phyloP scores from a whole-genome alignment of 139 green algal genomes.

The Chlamydomonas incerta region DNA sequence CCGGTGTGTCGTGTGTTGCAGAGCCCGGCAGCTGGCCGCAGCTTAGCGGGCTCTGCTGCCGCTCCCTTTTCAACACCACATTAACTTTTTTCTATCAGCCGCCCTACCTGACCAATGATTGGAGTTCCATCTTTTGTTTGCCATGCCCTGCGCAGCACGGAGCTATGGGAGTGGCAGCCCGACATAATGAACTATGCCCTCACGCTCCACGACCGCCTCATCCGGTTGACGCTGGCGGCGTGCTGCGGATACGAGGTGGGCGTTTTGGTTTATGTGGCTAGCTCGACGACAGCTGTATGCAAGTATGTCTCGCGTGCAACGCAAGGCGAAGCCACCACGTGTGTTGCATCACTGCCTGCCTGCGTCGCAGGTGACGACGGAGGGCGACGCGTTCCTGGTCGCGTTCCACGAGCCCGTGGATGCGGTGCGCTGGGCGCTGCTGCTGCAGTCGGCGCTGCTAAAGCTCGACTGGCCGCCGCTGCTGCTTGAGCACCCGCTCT shows the following conservation, averaged over 20 bases:
- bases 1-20: no score
- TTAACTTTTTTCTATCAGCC: no score
- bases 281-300: no score
- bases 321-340: not conserved
- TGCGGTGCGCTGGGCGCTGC: slow-evolving; percentile 16
- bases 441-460: slow-evolving; percentile 40
- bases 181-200: slow-evolving; percentile 30
- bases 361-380: not conserved
- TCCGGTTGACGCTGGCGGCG: slow-evolving; percentile 18
- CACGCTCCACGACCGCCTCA: slow-evolving; percentile 17
- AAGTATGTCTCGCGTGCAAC: no score
- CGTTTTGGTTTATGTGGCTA: not conserved
- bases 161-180: slow-evolving; percentile 38
- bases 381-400: slow-evolving; percentile 37
- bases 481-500: slow-evolving; percentile 39
- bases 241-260: slow-evolving; percentile 35
- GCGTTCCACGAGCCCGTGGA: slow-evolving; percentile 39
- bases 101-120: no score
- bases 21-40: no score
- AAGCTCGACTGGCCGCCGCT: slow-evolving; percentile 30
- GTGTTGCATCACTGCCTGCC: not conserved
- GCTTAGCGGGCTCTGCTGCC: no score
- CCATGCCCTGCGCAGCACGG: slow-evolving; percentile 10
- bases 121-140: no score
- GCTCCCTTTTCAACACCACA: no score